phyloP scores from a whole-genome alignment of 352 stramenopile genomes.

The Pythium plurisporium region DNA sequence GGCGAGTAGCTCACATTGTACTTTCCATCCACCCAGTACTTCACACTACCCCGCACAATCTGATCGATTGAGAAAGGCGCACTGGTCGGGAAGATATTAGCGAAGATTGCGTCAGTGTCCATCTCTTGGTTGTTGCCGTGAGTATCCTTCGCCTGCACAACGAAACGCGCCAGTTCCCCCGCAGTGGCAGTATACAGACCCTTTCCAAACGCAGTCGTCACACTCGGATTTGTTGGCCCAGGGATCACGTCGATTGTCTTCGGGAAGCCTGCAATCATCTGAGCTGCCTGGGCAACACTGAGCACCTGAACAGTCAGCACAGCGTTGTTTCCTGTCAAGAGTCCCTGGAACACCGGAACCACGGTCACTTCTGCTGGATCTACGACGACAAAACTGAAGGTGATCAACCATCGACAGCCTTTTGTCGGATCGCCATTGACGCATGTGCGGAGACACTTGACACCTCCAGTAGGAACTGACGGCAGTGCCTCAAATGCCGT shows the following conservation, averaged over 20 bases:
- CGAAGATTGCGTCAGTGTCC: slow-evolving; percentile 27
- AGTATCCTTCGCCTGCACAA: slow-evolving; percentile 79
- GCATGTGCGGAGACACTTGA: slow-evolving; percentile 33
- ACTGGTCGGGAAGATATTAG: slow-evolving; percentile 46
- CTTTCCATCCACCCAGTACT: slow-evolving; percentile 58
- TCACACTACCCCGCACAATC: slow-evolving; percentile 41
- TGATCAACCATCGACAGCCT: slow-evolving; percentile 73
- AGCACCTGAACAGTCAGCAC: slow-evolving; percentile 29
- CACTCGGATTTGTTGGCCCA: slow-evolving; percentile 58
- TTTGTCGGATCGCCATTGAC: slow-evolving; percentile 32
- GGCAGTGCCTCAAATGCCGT: slow-evolving; percentile 59
- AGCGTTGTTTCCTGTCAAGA: slow-evolving; percentile 61
- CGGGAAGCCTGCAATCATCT: slow-evolving; percentile 59
- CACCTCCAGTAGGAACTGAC: slow-evolving; percentile 38
- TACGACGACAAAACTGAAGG: slow-evolving; percentile 27
- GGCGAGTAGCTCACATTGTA: slow-evolving; percentile 88
- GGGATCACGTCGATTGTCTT: slow-evolving; percentile 54
- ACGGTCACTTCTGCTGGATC: slow-evolving; percentile 4
- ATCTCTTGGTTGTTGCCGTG: slow-evolving; percentile 76
- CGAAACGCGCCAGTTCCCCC: slow-evolving; percentile 51
- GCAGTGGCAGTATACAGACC: slow-evolving; percentile 57
- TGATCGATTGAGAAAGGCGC: slow-evolving; percentile 22
- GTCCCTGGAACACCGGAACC: slow-evolving; percentile 9
- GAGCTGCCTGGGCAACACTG: slow-evolving; percentile 23
- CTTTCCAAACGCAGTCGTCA: slow-evolving; percentile 61